These are phyloP conservation scores for Glarea lozoyensis DNA, from an alignment of 495 filamentous ascomycete genomes.

Conservation along the genomic window DNA sequence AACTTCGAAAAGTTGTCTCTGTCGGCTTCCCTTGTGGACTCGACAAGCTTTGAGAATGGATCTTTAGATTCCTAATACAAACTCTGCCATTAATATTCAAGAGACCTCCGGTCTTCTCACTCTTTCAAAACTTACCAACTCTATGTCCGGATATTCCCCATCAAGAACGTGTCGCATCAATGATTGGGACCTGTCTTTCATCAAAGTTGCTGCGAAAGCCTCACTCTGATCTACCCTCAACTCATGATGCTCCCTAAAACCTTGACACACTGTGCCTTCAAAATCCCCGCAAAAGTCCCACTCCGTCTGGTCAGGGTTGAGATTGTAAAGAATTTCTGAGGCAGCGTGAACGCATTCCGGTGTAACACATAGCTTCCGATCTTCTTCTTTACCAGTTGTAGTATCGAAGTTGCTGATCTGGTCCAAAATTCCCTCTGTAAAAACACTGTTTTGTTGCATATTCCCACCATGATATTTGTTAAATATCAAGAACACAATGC, in stretches of 20 bases:
- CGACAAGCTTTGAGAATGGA: conserved; percentile 38
- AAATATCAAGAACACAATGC: no score
- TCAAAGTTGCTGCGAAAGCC: conserved; percentile 48
- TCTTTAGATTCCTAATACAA: conserved; percentile 8
- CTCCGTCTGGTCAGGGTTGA: conserved; percentile 52
- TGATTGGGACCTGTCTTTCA: conserved; percentile 48
- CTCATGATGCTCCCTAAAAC: conserved; percentile 56
- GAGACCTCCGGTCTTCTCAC: background rate
- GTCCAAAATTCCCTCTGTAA: no score
- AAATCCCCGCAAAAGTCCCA: conserved; percentile 64
- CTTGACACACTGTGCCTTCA: conserved; percentile 60
- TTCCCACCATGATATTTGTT: no score
- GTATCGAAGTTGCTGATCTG: no score
- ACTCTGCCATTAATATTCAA: background rate
- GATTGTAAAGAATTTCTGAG: conserved; percentile 56
- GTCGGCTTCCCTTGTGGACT: conserved; percentile 32
- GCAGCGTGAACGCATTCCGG: conserved; percentile 61
- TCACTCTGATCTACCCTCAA: conserved; percentile 57
- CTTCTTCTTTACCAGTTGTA: no score
- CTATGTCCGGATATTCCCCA: conserved; percentile 38
- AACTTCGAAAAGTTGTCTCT: conserved; percentile 58
- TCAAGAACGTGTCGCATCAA: conserved; percentile 57
- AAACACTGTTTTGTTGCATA: no score
- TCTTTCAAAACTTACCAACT: conserved; percentile 23
- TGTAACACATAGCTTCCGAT: conserved; percentile 51